Evolutionary conservation across 257 asterid genomes (phyloP).

Genomic region (Haberlea rhodopensis): DNA sequence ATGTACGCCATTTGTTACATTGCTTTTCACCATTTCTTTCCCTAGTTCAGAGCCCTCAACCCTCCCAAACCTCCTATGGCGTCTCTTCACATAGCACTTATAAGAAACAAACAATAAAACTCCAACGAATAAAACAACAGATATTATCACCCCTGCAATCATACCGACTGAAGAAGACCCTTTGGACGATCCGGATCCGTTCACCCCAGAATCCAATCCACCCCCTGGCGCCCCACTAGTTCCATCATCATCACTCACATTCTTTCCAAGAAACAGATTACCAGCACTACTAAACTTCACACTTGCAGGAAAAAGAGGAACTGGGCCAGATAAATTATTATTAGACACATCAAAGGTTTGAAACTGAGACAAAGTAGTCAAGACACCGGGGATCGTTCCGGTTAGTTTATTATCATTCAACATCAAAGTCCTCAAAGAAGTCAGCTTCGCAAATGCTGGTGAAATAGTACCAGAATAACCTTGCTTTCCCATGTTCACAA

Average conservation of each 20-base stretch:
- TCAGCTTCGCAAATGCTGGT: constrained; percentile 65
- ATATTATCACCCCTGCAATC: constrained; percentile 74
- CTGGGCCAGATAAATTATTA: constrained; percentile 66
- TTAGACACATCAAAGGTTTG: constrained; percentile 73
- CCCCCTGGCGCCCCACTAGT: constrained; percentile 35
- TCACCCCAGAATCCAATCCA: constrained; percentile 36
- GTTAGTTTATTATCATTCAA: constrained; percentile 71
- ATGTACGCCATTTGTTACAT: constrained; percentile 36
- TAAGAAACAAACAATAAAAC: constrained; percentile 69
- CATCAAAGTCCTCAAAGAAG: constrained; percentile 61
- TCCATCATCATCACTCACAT: constrained; percentile 36
- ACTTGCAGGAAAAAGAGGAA: constrained; percentile 40
- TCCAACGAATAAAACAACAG: constrained; percentile 53
- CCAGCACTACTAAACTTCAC: constrained; percentile 50
- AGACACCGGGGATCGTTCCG: constrained; percentile 56
- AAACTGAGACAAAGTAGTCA: constrained; percentile 62
- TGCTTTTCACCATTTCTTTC: constrained; percentile 49
- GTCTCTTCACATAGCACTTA: constrained; percentile 59
- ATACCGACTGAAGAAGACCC: constrained; percentile 55
- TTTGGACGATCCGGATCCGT: constrained; percentile 35
- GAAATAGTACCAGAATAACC: constrained; percentile 68
- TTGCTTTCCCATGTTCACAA: constrained; percentile 51
- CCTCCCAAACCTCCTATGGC: constrained; percentile 48
- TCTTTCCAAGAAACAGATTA: constrained; percentile 59
- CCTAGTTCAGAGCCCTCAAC: constrained; percentile 60